Evolutionary conservation across 495 filamentous ascomycete species (phyloP).

Genomic region (Neurospora sp.): DNA sequence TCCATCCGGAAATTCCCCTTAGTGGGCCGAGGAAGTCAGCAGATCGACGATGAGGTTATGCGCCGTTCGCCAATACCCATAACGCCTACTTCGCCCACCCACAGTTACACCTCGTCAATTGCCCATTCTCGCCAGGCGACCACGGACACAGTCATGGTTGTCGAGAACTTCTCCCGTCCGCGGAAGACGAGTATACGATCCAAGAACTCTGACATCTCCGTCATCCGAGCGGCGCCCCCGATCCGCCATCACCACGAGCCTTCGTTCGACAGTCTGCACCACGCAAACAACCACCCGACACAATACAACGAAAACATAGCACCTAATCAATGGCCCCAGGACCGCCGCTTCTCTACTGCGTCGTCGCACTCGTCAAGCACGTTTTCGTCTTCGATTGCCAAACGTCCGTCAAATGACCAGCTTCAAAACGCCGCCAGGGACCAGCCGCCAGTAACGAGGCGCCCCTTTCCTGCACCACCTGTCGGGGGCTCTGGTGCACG

Average conservation of each 20-base stretch:
- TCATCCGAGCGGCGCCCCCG: slow-evolving; percentile 16
- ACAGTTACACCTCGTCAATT: not conserved
- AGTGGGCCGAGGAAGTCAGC: slow-evolving; percentile 17
- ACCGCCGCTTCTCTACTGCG: slow-evolving; percentile 33
- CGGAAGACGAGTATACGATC: slow-evolving; percentile 37
- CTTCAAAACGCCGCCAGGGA: slow-evolving; percentile 11
- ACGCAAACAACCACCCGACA: slow-evolving; percentile 11
- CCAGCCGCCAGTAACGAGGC: not conserved
- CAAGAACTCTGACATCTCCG: slow-evolving; percentile 24
- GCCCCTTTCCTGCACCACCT: not conserved
- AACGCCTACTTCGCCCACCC: slow-evolving; percentile 5
- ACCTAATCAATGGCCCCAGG: slow-evolving; percentile 23
- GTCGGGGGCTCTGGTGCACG: not conserved
- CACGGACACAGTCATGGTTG: slow-evolving; percentile 13
- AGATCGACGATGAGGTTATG: slow-evolving; percentile 1
- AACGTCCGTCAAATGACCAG: slow-evolving; percentile 24
- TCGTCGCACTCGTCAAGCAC: slow-evolving; percentile 37
- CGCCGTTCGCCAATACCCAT: slow-evolving; percentile 7
- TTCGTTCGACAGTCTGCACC: slow-evolving; percentile 16
- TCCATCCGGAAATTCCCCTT: slow-evolving; percentile 14
- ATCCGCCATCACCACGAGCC: slow-evolving; percentile 20
- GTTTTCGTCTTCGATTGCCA: slow-evolving; percentile 25
- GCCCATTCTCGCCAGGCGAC: slow-evolving; percentile 2
- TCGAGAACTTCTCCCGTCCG: slow-evolving; percentile 46
- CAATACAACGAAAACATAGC: slow-evolving; percentile 5